Percentiles rank a stretch among this genome's conserved stretches.
phyloP scores from a whole-genome alignment of 2,329 filamentous ascomycete genomes.

The Rutstroemia sp. region DNA sequence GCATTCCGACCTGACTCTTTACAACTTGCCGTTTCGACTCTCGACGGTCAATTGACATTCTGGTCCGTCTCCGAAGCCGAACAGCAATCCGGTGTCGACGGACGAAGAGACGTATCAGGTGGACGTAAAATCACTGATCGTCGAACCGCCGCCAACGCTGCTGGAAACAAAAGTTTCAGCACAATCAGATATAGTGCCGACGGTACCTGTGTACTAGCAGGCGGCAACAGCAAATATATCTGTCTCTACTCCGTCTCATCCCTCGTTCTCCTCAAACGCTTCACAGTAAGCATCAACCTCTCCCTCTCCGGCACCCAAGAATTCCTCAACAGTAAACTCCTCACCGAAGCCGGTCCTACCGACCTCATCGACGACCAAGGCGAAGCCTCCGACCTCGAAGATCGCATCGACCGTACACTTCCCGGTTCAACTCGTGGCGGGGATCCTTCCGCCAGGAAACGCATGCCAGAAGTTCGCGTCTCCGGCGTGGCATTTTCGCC shows the following conservation, averaged over 20 bases:
- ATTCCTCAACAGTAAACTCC: constrained; percentile 83
- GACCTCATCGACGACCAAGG: constrained; percentile 83
- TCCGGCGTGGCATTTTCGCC: constrained; percentile 81
- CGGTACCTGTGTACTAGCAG: constrained; percentile 82
- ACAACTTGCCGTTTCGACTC: constrained; percentile 83
- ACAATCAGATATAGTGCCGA: constrained; percentile 88
- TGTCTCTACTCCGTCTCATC: constrained; percentile 94
- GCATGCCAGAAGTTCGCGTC: constrained; percentile 76
- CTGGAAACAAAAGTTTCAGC: constrained; percentile 84
- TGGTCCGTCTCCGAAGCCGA: constrained; percentile 87
- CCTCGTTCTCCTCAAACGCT: constrained; percentile 88
- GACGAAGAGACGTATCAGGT: constrained; percentile 84
- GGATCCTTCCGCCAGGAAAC: constrained; percentile 72
- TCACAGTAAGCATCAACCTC: constrained; percentile 91
- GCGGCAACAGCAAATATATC: constrained; percentile 96
- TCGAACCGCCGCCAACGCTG: constrained; percentile 81
- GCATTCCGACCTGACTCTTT: constrained; percentile 84
- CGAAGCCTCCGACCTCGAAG: constrained; percentile 82
- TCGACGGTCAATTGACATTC: constrained; percentile 91
- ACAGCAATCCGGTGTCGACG: constrained; percentile 81
- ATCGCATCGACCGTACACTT: constrained; percentile 68
- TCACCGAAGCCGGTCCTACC: constrained; percentile 83
- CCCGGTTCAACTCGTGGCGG: constrained; percentile 79
- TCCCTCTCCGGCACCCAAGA: constrained; percentile 94
- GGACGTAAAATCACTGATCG: constrained; percentile 84